Evolutionary conservation across 192 early-diverging fungal species (phyloP).

Genomic region (Obelidium mucronatum): DNA sequence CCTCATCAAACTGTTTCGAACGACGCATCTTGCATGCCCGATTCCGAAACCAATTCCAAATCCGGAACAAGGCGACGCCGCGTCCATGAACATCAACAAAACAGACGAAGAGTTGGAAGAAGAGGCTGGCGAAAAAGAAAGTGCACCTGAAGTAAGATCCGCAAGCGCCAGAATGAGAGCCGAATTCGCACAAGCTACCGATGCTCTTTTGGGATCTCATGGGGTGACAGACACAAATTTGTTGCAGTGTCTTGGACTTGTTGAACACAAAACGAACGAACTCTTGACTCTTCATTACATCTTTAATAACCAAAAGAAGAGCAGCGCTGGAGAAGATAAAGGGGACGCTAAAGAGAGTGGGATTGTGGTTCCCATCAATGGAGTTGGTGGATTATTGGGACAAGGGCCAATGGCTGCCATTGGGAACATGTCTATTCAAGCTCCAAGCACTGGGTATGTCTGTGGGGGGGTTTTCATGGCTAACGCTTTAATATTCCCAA

Average conservation of each 20-base stretch:
- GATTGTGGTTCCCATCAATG: slow-evolving; percentile 35
- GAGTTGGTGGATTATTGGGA: slow-evolving; percentile 56
- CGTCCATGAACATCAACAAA: not conserved
- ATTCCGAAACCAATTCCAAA: slow-evolving; percentile 18
- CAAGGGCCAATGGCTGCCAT: slow-evolving; percentile 59
- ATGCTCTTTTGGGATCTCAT: slow-evolving; percentile 39
- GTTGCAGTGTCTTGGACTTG: slow-evolving; percentile 53
- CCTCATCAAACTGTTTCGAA: slow-evolving; percentile 46
- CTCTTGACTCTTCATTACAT: slow-evolving; percentile 59
- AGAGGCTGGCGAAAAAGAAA: not conserved
- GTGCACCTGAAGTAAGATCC: not conserved
- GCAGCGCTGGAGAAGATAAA: slow-evolving; percentile 37
- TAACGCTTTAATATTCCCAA: not conserved
- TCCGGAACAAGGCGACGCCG: not conserved
- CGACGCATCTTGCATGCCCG: slow-evolving; percentile 7
- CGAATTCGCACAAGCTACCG: slow-evolving; percentile 41
- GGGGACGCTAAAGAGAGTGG: slow-evolving; percentile 39
- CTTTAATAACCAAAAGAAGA: slow-evolving; percentile 58
- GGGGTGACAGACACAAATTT: slow-evolving; percentile 57
- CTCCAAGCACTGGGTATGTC: slow-evolving; percentile 59
- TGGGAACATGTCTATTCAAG: slow-evolving; percentile 52
- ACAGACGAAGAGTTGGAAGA: slow-evolving; percentile 2
- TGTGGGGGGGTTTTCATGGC: too few relatives aligned
- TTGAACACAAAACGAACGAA: slow-evolving; percentile 65
- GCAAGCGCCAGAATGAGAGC: slow-evolving; percentile 18